Evolutionary conservation across 345 rosid genomes (phyloP), one percentile per base, ranked within the genome.

Genomic region (Salix brachista): DNA sequence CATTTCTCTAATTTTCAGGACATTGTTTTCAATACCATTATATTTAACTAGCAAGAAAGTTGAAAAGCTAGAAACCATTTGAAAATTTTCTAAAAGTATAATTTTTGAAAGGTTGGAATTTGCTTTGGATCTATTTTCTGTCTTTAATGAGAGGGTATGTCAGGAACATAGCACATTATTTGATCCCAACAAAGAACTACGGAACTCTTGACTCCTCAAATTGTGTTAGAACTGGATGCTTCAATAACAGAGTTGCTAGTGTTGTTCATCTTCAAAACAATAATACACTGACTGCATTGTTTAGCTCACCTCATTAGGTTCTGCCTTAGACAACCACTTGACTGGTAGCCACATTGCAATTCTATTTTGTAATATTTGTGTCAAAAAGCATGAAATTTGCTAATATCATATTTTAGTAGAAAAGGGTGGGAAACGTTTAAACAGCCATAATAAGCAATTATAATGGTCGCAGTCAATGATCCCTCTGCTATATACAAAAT

Each of bases 351-450:
- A 32, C 26, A 32, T 4, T 13, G 25, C 62, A 30, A 44, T 44
- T 74, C 48, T 30, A 32, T 30, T 30, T 3, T 74, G 62, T 4
- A 19, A 34, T 30, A 65, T 52, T 21, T 26, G 75, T 23, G 46
- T 64, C 23, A 60, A 61, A 12, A 42, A 56, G 7, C 39, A 23
- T 41, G 23, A n/a, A 25, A 58, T 23, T 17, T n/a, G 60, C 21
- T n/a, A 25, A 3, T 19, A 36, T 34, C 25, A 48, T 36, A 3
- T 17, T 6, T 48, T 36, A 18, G 30, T 25, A 64, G 66, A 39
- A 56, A 78, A 78, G 42, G 73, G 44, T 42, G 54, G 73, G n/a
- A 23, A 67, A 65, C 58, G 46, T 72, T 78, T 67, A 56, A 56
- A 42, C 72, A 54, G 56, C 73, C 67, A 72, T 56, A 18, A 73